Percentiles rank a stretch among this genome's conserved stretches.
These are phyloP conservation scores for Coemansia sp. DNA, from an alignment of 371 early-diverging fungal species.

Conservation along the genomic window DNA sequence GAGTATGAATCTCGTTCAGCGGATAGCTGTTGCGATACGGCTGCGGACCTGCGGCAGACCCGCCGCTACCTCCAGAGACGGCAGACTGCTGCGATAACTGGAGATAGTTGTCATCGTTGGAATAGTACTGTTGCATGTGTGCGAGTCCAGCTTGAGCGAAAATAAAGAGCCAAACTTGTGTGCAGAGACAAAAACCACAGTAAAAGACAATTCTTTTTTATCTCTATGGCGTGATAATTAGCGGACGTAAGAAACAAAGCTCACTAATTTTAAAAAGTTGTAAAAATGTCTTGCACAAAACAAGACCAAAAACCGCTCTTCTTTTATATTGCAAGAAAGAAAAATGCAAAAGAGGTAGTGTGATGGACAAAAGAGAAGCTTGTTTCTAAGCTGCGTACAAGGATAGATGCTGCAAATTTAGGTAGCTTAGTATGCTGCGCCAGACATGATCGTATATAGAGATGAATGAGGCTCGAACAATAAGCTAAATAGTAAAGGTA, in stretches of 20 bases:
- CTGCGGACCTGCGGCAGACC: slow-evolving; percentile 30
- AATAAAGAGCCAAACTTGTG: background rate
- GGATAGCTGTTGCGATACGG: slow-evolving; percentile 36
- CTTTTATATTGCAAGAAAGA: background rate
- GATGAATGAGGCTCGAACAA: background rate
- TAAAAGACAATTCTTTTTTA: background rate
- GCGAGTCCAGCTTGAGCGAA: background rate
- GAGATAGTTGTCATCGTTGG: slow-evolving; percentile 32
- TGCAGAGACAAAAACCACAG: background rate
- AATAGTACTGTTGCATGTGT: slow-evolving; percentile 29
- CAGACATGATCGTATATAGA: slow-evolving; percentile 1
- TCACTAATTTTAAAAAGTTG: background rate
- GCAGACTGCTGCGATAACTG: slow-evolving; percentile 24
- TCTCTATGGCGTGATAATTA: background rate
- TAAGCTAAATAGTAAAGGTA: background rate
- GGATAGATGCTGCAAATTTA: slow-evolving; percentile 8
- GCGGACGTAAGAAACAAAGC: background rate
- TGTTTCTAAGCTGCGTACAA: background rate
- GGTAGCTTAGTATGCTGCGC: slow-evolving; percentile 7
- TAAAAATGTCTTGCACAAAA: background rate
- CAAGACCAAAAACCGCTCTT: slow-evolving; percentile 1
- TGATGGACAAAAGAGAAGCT: background rate
- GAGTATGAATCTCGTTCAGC: background rate
- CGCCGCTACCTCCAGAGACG: slow-evolving; percentile 3
- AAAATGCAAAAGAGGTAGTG: background rate